Evolutionary conservation across 345 rosid genomes (phyloP).

Genomic region (Eucalyptus sp.): DNA sequence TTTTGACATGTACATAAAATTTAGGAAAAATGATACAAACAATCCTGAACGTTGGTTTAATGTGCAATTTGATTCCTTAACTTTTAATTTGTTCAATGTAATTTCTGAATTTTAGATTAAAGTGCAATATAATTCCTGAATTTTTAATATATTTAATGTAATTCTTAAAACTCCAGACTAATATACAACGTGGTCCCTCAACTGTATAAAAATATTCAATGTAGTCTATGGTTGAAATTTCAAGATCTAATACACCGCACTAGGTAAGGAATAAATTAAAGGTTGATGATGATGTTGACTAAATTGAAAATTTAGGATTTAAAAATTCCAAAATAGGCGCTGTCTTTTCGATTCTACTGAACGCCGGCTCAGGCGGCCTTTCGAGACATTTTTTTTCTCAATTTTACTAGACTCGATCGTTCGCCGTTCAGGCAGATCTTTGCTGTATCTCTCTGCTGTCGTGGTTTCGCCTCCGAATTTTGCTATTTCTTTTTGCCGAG

Average conservation of each 20-base stretch:
- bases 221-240: too few relatives aligned
- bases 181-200: too few relatives aligned
- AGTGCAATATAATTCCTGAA: fast-evolving
- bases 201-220: fast-evolving
- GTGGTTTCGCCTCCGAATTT: background rate
- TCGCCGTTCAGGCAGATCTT: background rate
- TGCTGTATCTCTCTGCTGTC: background rate
- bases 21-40: too few relatives aligned
- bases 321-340: background rate
- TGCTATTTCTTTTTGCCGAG: background rate
- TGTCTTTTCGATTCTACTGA: background rate
- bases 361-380: background rate
- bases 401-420: too few relatives aligned
- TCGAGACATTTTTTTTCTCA: background rate
- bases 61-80: too few relatives aligned
- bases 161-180: too few relatives aligned
- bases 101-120: fast-evolving
- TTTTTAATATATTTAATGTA: too few relatives aligned
- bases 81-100: too few relatives aligned
- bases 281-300: fast-evolving
- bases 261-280: fast-evolving
- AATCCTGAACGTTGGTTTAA: too few relatives aligned
- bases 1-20: background rate
- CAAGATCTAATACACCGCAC: too few relatives aligned
- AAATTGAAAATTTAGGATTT: background rate